Conservation (phyloP, 1,139 yeast species). For the Geotrichum macrosporum region DNA sequence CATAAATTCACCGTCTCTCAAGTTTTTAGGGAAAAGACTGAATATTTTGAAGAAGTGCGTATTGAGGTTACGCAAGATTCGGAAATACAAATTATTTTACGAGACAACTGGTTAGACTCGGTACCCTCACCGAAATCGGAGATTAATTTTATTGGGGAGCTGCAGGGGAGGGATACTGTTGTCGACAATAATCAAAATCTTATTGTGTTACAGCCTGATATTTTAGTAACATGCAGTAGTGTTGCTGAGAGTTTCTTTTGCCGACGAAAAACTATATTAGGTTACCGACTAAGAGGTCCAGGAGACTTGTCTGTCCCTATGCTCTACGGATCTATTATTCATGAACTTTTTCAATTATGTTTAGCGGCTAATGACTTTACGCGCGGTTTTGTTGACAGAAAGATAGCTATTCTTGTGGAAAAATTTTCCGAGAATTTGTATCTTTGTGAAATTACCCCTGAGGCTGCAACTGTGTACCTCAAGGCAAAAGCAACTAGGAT, state of each 20-base stretch:
- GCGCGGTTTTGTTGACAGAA: conserved; percentile 43
- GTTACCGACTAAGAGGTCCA: conserved; percentile 48
- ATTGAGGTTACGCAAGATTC: not conserved
- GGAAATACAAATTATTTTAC: conserved; percentile 21
- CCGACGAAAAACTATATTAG: conserved; percentile 62
- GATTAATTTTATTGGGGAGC: conserved; percentile 36
- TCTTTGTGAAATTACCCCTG: conserved; percentile 51
- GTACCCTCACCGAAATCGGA: conserved; percentile 32
- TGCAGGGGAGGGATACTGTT: conserved; percentile 19
- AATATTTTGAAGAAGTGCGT: not conserved
- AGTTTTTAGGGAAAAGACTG: not conserved
- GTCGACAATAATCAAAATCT: conserved; percentile 55
- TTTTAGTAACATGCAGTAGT: conserved; percentile 72
- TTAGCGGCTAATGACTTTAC: conserved; percentile 46
- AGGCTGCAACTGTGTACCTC: conserved; percentile 47
- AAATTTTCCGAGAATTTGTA: conserved; percentile 50
- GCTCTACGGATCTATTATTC: conserved; percentile 74
- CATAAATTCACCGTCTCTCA: not conserved
- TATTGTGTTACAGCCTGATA: conserved; percentile 78
- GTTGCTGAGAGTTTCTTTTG: conserved; percentile 75
- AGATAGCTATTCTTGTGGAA: conserved; percentile 44
- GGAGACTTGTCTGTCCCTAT: conserved; percentile 58
- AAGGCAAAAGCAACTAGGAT: conserved; percentile 54
- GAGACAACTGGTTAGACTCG: conserved; percentile 31
- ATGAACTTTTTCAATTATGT: conserved; percentile 69